Evolutionary conservation across 257 asterid species (phyloP), one percentile per base, ranked within the genome.

Genomic region (Scutellaria baicalensis): DNA sequence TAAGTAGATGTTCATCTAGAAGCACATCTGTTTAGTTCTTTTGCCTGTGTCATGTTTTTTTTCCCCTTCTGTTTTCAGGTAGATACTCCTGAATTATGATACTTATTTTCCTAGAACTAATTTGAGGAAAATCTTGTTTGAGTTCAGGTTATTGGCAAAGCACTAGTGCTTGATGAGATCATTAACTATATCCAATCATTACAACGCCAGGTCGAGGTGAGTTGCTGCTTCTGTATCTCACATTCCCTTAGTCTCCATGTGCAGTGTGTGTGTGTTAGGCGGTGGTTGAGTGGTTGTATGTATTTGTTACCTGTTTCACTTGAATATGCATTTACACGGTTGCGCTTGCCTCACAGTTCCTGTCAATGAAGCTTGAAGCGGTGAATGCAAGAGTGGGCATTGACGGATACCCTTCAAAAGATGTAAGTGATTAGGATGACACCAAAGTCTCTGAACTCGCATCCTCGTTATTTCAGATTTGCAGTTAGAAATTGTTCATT

Each of bases 331-430:
- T 75, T 73, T 59, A 72, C 21, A 75, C 59, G 47, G 13, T 60
- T 63, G 62, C 14, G 62, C 14, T 60, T 79, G 72, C 77, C 50
- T 72, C 57, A 39, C 87, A 93, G 97, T 93, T 90, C 77, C 83
- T 93, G 51, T 90, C 98, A 0, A 89, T 90, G 97, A 93, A 93
- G 87, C 96, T 93, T 62, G 97, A 93, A 86, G 89, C 93, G 52
- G 96, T 93, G 59, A 88, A 86, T 78, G 79, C 96, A 59, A 82
- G 92, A 82, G 79, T 62, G 16, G 83, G 83, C 60, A 67, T 86
- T 35, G 97, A 90, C 59, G 97, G 85, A 78, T 85, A 79, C 78
- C 90, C 90, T 72, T 79, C 91, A 66, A 93, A 91, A 87, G 97
- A 87, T 73, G 95, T 85, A 85, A 81, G 95, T 74, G 61, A 64